These are phyloP conservation scores for Coemansia sp. DNA, from an alignment of 192 early-diverging fungal genomes.

Conservation along the genomic window DNA sequence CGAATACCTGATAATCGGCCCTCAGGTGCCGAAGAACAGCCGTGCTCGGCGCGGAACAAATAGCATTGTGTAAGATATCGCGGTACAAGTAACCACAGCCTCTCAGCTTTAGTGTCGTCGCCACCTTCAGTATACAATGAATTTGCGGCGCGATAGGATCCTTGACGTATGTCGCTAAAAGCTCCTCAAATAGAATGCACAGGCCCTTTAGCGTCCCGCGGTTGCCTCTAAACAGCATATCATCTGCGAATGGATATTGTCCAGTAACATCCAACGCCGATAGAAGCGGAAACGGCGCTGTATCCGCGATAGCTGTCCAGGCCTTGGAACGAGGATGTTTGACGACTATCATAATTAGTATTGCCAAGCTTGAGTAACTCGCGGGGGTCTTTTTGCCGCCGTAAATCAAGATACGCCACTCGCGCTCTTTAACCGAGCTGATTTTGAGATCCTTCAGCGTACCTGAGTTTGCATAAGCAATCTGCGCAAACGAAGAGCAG, in stretches of 20 bases:
- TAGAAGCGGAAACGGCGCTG: neutral
- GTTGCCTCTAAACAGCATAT: neutral
- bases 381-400: neutral
- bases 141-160: neutral
- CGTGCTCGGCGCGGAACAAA: neutral
- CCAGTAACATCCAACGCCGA: neutral
- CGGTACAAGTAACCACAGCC: neutral
- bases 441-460: neutral
- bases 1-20: neutral
- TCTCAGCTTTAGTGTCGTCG: neutral
- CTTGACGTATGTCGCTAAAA: neutral
- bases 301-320: neutral
- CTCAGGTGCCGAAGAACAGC: neutral
- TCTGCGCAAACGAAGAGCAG: neutral
- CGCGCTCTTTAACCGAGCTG: neutral
- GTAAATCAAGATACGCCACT: neutral
- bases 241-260: neutral
- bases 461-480: neutral
- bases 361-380: neutral
- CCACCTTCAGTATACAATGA: neutral
- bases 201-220: neutral
- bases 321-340: neutral
- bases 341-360: neutral
- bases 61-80: neutral
- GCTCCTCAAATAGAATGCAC: neutral